Base-by-base conservation (phyloP, 2,329 filamentous ascomycete genomes). In the Fusarium begoniae region DNA sequence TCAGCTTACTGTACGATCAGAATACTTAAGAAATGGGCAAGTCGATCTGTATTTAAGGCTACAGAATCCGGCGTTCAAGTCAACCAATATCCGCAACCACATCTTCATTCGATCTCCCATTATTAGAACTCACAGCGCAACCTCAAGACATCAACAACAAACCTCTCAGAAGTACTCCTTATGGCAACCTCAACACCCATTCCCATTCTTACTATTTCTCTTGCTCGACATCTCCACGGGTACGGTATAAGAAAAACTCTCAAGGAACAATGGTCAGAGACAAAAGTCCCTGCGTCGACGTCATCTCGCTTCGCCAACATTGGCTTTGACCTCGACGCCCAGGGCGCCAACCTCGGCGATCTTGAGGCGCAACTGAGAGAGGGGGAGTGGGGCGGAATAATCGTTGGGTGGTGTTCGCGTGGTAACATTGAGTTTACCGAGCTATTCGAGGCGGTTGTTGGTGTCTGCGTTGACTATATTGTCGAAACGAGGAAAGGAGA, bases 371-470 rank as follows among this genome's bases (percentile, higher is more conserved):
- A 5, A 26, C 26, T 26, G 5, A 26, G 26, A 26, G 26, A 26
- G 26, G 5, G 26, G 26, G 3, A 53, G 8, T 72, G 63, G 63
- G 35, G 44, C 2, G 69, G 69, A 0, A 41, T 72, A 4, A 65
- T 60, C 7, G 18, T 72, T 5, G 69, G 63, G 1, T 72, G 69
- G 69, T 72, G 69, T 3, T 43, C 54, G 1, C 69, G 69, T 13
- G 63, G 69, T 0, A 35, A 53, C 0, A 22, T 72, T 8, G 63
- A 72, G n/a, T 51, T 72, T 8, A 72, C 69, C 2, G 69, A 72
- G 3, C 48, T 72, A 2, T 72, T 72, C 0, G 69, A 72, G 12
- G 20, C 69, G 0, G 40, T 48, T 8, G 35, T 72, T 17, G 4
- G 18, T 5, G 5, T 41, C 32, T 72, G 63, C 3, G 35, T 53